These are phyloP conservation scores for Secale cereale DNA, from an alignment of 176 grass and related monocot species.

Conservation along the genomic window DNA sequence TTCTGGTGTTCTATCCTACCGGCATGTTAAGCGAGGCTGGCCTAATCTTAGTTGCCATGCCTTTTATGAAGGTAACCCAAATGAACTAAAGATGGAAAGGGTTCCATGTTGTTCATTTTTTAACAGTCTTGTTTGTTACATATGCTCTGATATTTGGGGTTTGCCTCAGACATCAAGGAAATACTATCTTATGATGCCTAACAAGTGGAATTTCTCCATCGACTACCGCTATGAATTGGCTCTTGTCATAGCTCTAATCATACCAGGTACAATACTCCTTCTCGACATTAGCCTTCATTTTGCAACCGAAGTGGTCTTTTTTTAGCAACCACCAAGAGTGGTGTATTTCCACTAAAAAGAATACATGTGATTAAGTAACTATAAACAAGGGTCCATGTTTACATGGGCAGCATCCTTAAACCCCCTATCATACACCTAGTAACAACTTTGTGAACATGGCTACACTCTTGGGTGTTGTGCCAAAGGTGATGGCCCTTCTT, in stretches of 20 bases:
- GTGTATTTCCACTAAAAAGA: neutral
- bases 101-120: neutral
- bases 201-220: constrained; percentile 51
- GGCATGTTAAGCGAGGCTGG: constrained; percentile 40
- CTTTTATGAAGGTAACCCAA: constrained; percentile 41
- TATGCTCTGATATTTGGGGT: neutral
- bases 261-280: constrained; percentile 27
- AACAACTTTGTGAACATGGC: too few relatives aligned
- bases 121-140: neutral
- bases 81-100: neutral
- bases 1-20: constrained; percentile 43
- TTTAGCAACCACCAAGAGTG: neutral
- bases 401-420: too few relatives aligned
- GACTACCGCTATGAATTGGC: constrained; percentile 10
- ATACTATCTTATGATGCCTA: constrained; percentile 32
- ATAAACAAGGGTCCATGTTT: too few relatives aligned
- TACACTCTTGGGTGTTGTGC: too few relatives aligned
- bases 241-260: constrained; percentile 3
- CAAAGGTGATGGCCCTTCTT: too few relatives aligned
- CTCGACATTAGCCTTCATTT: neutral
- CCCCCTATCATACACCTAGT: too few relatives aligned
- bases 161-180: constrained; percentile 1
- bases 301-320: neutral
- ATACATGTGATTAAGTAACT: neutral
- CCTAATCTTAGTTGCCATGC: constrained; percentile 32